Base-by-base conservation (phyloP, 192 early-diverging fungal genomes). In the Irineochytrium annulatum region DNA sequence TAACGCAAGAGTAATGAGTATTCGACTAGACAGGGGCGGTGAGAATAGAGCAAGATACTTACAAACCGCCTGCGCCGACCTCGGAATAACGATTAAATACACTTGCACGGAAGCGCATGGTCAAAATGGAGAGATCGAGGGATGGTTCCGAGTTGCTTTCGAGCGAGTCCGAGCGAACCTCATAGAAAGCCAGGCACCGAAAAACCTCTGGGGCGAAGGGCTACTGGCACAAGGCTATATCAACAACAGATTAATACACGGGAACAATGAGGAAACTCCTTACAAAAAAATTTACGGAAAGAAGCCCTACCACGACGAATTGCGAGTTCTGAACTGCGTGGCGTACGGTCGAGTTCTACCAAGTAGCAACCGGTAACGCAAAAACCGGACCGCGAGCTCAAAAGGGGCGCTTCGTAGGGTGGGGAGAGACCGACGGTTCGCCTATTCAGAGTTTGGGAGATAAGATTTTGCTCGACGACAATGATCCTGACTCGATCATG, bases 51-150 rank as follows among this genome's bases (percentile, higher is more conserved):
- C n/a, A n/a, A n/a, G n/a, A n/a, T n/a, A n/a, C 46, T 24, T 49
- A 14, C 13, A 17, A 8, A 24, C 11, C 11, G 13, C 13, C 13
- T 58, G 33, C 35, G 19, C 17, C 3, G 3, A 19, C 6, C 6
- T 24, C 17, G 56, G 56, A 4, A 58, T 58, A 13, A 6, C 29
- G 5, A 13, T 60, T 3, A 28, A 28, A 13, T 32, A 44, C 27
- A 51, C 59, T 3, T n/a, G 6, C n/a, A 60, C 59, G 3, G 46
- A 31, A 31, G 59, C 59, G 3, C 59, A 60, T 32, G 26, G 51
- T 14, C 59, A 60, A 26, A 44, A 60, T 31, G 44, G 44, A 3
- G 28, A 60, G 26, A 51, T 60, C 27, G 59, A 60, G 16, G 44
- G 59, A 6, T 60, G 59, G 59, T 51, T 60, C n/a, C 22, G 59